These are phyloP conservation scores for Globisporangium spiculum DNA, from an alignment of 352 stramenopile species.

Conservation along the genomic window DNA sequence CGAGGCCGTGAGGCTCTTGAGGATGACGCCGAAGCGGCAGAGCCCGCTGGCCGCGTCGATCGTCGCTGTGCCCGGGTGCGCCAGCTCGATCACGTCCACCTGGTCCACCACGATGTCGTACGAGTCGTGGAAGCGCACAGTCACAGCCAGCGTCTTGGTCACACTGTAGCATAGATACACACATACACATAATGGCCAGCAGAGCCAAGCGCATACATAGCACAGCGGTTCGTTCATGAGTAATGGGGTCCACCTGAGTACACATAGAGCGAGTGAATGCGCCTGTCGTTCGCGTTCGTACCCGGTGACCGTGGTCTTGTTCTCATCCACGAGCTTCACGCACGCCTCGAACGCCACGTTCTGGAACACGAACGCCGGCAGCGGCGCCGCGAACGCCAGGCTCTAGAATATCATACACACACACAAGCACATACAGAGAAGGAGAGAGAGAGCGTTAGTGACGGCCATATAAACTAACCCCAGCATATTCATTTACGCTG, in stretches of 20 bases:
- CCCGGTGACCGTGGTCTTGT: slow-evolving; percentile 57
- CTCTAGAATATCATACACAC: slow-evolving; percentile 25
- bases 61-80: slow-evolving; percentile 11
- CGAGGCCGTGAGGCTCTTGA: slow-evolving; percentile 52
- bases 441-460: background rate
- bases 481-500: background rate
- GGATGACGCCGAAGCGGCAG: slow-evolving; percentile 40
- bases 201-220: background rate
- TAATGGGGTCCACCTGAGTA: background rate
- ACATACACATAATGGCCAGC: background rate
- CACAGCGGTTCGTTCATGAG: background rate
- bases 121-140: slow-evolving; percentile 69
- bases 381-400: slow-evolving; percentile 51
- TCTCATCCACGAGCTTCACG: slow-evolving; percentile 61
- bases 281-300: slow-evolving; percentile 18
- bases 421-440: background rate
- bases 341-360: slow-evolving; percentile 51
- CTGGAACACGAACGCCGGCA: slow-evolving; percentile 63
- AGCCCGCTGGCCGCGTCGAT: slow-evolving; percentile 41
- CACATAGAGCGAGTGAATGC: background rate
- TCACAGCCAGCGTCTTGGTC: slow-evolving; percentile 48
- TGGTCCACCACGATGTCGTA: slow-evolving; percentile 71
- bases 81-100: slow-evolving; percentile 32
- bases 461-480: background rate
- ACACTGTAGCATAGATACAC: slow-evolving; percentile 19